phyloP scores from a whole-genome alignment of 2,329 filamentous ascomycete species.

The Emergomyces orientalis region DNA sequence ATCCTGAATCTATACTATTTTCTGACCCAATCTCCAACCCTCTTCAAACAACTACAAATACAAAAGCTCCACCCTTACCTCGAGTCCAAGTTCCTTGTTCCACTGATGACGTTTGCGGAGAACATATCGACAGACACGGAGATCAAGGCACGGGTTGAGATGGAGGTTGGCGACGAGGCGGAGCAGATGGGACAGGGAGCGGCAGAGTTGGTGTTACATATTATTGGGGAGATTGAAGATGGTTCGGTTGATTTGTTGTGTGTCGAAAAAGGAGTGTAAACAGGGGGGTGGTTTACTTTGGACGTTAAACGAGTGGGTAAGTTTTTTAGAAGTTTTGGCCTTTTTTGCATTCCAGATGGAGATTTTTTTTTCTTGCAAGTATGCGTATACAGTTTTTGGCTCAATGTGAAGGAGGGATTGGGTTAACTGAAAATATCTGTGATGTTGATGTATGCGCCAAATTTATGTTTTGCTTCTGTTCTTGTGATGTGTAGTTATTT shows the following conservation, averaged over 20 bases:
- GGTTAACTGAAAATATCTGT: neutral
- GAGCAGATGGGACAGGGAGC: slow-evolving; percentile 11
- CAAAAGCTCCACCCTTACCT: slow-evolving; percentile 27
- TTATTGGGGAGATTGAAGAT: slow-evolving; percentile 12
- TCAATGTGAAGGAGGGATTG: neutral
- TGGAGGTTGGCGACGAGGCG: slow-evolving; percentile 12
- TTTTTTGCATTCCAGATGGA: neutral
- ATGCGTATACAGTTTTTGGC: neutral
- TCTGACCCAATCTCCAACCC: slow-evolving; percentile 41
- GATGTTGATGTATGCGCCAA: neutral
- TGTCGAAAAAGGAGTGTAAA: neutral
- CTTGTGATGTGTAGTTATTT: neutral
- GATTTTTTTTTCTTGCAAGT: neutral
- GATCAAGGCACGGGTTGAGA: slow-evolving; percentile 11
- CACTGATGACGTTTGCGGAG: slow-evolving; percentile 20
- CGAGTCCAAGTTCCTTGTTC: slow-evolving; percentile 25
- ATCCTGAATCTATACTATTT: slow-evolving; percentile 52
- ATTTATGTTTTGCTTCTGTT: neutral
- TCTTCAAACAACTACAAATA: slow-evolving; percentile 42
- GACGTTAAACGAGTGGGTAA: neutral
- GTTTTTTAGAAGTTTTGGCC: neutral
- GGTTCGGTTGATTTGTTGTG: neutral
- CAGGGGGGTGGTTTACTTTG: neutral
- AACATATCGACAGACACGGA: slow-evolving; percentile 8
- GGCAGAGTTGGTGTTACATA: slow-evolving; percentile 13